Base-by-base conservation (phyloP, 768 basidiomycete genomes). In the Lentinula sp. region DNA sequence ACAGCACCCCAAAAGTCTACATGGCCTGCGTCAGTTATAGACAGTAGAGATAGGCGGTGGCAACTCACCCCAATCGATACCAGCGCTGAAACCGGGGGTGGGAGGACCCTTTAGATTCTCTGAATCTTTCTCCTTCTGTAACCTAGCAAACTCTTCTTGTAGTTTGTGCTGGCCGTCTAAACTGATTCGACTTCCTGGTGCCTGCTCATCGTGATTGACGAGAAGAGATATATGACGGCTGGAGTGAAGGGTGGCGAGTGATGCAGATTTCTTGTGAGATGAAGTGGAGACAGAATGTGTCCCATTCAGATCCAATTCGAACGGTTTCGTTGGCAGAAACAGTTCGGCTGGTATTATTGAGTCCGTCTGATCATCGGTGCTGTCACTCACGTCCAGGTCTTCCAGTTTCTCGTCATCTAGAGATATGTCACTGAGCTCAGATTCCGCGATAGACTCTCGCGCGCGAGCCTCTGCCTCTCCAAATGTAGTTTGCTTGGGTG, bases 1-100 rank as follows among this genome's bases (percentile, higher is more conserved):
- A 99, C 95, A 9, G 81, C 83, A 1, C 95, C 95, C 97, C 97
- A 97, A 76, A 98, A 97, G 66, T 90, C 92, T 95, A 65, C 50
- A 66, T 60, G n/a, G 13, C 13, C 15, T 5, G 28, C 12, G 45
- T 59, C 13, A 59, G 46, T 18, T 36, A 23, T 16, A 37, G 46
- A 48, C 28, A 15, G 2, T 32, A 48, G 33, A 36, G 8, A 2
- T 0, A 32, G 28, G 28, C n/a, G 28, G 10, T 10, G 39, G 32
- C 7, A 18, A 49, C 57, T 23, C 67, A 91, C 91, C 86, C 92
- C 91, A 93, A 67, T 93, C 90, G 66, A 92, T 88, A 54, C 72
- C 62, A 36, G 56, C 48, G 33, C 18, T 32, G 15, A 33, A 70
- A 39, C 69, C 76, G 57, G 79, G 79, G n/a, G 71, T 74, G 2